A percentile compares a stretch with the other conserved stretches of the same genome.
Evolutionary conservation across 2,329 filamentous ascomycete genomes (phyloP).

Genomic region (Phialophora expanda): DNA sequence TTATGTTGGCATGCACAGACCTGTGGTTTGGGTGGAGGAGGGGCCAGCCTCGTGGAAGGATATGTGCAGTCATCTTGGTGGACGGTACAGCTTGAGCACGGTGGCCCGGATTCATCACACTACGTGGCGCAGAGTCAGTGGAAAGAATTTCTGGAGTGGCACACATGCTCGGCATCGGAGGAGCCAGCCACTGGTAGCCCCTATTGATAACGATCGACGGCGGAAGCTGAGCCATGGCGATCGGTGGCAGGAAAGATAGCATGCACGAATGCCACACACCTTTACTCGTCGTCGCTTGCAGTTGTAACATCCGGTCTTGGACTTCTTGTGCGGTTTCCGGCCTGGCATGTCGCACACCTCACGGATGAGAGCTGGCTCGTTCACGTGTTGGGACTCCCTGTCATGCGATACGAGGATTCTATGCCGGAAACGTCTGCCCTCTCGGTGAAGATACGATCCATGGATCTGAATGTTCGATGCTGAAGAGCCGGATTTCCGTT

Average conservation of each 20-base stretch:
- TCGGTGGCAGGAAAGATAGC: background rate
- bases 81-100: background rate
- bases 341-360: slow-evolving; percentile 6
- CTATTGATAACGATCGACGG: too few species aligned
- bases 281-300: slow-evolving; percentile 5
- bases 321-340: slow-evolving; percentile 7
- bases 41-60: slow-evolving; percentile 6
- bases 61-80: slow-evolving; percentile 2
- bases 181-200: too few species aligned
- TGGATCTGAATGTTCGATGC: background rate
- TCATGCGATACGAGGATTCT: background rate
- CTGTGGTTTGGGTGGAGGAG: background rate
- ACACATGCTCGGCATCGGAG: too few species aligned
- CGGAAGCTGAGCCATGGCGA: too few species aligned
- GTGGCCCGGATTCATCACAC: slow-evolving; percentile 6
- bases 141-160: background rate
- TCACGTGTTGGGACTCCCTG: background rate
- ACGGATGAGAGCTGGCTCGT: background rate
- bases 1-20: slow-evolving; percentile 7
- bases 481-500: background rate
- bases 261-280: background rate
- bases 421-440: background rate
- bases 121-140: background rate
- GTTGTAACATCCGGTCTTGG: slow-evolving; percentile 6
- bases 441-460: background rate